Base-by-base conservation (phyloP, 345 rosid genomes). In the Eucalyptus dawsonii region DNA sequence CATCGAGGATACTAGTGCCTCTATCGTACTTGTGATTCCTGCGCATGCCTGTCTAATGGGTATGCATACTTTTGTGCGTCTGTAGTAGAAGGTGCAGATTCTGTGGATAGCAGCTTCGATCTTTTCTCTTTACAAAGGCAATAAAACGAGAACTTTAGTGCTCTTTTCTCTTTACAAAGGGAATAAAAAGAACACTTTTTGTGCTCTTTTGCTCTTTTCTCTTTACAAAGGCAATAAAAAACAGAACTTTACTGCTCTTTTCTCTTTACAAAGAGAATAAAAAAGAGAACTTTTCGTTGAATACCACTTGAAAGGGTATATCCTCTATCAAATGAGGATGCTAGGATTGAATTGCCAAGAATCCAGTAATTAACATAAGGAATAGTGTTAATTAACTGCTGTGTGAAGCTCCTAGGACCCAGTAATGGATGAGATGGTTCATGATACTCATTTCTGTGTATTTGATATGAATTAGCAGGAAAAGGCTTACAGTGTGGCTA, bases 401-500 rank as follows among this genome's bases (percentile, higher is more conserved):
- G 83, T 76, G 83, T 37, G 45, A 76, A 21, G 47, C 83, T 76
- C 47, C 47, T 40, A 76, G 83, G 47, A 40, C 81, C 47, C 14
- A 37, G 44, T 50, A 86, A 86, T 6, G 8, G 27, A 50, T 29
- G 44, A 50, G 87, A 76, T 40, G 27, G 15, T 76, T 76, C 83
- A 21, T 40, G 54, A 86, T 86, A 44, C 65, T 31, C 11, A 86
- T 34, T n/a, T 51, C 29, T 86, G 19, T 27, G 45, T 10, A 51
- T 50, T 31, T 56, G 24, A 51, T 51, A 86, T 37, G 40, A 25
- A 86, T 86, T 65, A 69, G 89, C 17, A 88, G 62, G 14, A 51
- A 86, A 89, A 89, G 89, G 6, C 96, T 93, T 93, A 96, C 99
- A 34, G 92, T 93, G 89, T 93, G 93, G 89, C 93, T 93, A 80